Evolutionary conservation across 257 asterid genomes (phyloP).

Genomic region (Solanum bulbocastanum): DNA sequence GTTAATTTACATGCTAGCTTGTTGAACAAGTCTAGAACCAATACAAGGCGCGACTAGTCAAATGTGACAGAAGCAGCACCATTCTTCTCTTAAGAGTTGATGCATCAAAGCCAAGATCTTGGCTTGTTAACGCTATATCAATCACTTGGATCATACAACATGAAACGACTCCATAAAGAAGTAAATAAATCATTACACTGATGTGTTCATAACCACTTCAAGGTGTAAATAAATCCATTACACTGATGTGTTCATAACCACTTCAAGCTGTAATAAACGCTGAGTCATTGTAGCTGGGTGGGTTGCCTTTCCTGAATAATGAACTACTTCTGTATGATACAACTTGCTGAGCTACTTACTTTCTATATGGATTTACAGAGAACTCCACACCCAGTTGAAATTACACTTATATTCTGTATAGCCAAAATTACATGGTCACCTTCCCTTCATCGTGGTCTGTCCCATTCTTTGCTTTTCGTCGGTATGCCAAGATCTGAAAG

Average conservation of each 20-base stretch:
- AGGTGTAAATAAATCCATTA: neutral
- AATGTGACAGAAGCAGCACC: neutral
- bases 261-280: neutral
- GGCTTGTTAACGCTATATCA: neutral
- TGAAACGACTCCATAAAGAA: neutral
- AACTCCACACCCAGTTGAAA: neutral
- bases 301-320: neutral
- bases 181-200: neutral
- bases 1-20: neutral
- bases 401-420: neutral
- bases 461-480: constrained; percentile 25
- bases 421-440: neutral
- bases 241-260: neutral
- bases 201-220: neutral
- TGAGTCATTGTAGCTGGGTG: neutral
- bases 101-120: neutral
- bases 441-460: constrained; percentile 3
- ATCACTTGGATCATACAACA: neutral
- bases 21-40: neutral
- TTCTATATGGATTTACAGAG: constrained; percentile 1
- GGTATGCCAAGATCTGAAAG: constrained; percentile 65
- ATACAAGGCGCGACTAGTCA: neutral
- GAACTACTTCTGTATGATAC: neutral
- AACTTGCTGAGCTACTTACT: neutral
- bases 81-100: neutral